These are phyloP conservation scores for Chlorella sp. DNA, from an alignment of 139 green algal species.

Conservation along the genomic window DNA sequence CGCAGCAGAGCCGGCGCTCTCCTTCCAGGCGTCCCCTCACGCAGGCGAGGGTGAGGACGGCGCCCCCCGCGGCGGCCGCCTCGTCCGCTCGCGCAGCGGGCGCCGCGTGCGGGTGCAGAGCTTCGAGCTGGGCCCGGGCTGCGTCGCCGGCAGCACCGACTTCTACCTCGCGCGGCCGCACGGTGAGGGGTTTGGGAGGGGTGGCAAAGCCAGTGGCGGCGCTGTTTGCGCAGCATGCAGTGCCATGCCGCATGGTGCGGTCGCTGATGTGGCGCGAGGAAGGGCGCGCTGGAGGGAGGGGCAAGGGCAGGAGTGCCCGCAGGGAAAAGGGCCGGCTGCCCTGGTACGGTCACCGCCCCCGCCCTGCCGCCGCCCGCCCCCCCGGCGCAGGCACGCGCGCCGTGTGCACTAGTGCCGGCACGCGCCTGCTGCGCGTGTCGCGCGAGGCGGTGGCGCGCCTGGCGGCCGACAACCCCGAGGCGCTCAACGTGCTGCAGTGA, in stretches of 20 bases:
- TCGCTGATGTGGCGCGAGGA: no score
- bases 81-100: not conserved
- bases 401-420: not conserved
- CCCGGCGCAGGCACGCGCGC: constrained; percentile 17
- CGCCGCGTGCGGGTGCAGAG: constrained; percentile 5
- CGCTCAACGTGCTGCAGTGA: constrained; percentile 38
- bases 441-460: constrained; percentile 26
- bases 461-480: constrained; percentile 20
- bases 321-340: no score
- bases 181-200: no score
- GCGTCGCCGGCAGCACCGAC: constrained; percentile 31
- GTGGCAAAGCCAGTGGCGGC: no score
- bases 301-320: no score
- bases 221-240: no score
- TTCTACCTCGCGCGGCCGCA: constrained; percentile 35
- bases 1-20: not conserved
- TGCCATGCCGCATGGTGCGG: no score
- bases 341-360: no score
- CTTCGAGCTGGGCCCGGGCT: constrained; percentile 39
- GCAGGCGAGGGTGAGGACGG: not conserved
- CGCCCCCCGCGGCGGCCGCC: not conserved
- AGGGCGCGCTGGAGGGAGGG: no score
- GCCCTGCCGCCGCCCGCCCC: no score
- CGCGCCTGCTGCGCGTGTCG: not conserved
- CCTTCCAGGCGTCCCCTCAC: not conserved